A percentile compares a stretch with the other conserved stretches of the same genome.
Evolutionary conservation across 495 filamentous ascomycete genomes (phyloP).

Genomic region (Trichoderma reesei): DNA sequence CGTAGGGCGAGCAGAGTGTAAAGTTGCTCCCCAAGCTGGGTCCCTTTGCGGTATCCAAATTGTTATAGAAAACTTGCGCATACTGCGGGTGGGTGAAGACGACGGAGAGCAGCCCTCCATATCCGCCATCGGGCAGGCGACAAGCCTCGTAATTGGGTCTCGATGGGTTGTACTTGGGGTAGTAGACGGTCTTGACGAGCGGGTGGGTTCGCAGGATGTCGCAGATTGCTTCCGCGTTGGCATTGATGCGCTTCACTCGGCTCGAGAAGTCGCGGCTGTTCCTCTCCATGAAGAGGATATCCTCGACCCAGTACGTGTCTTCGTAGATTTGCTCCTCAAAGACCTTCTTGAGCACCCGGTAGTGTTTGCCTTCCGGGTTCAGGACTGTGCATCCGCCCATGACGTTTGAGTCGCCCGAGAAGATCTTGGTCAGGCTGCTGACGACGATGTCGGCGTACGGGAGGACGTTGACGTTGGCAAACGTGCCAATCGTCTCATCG

Average conservation of each 20-base stretch:
- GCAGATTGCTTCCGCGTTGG: constrained; percentile 76
- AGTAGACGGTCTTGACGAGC: constrained; percentile 71
- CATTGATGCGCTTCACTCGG: constrained; percentile 75
- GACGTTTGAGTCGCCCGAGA: constrained; percentile 94
- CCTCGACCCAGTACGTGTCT: constrained; percentile 87
- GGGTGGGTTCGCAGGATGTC: constrained; percentile 46
- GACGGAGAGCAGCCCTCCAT: constrained; percentile 80
- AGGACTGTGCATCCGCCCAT: constrained; percentile 88
- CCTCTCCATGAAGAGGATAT: constrained; percentile 87
- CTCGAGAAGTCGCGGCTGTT: constrained; percentile 89
- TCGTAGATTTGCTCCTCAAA: constrained; percentile 55
- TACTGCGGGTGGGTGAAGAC: constrained; percentile 62
- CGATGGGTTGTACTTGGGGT: constrained; percentile 70
- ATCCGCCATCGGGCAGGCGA: constrained; percentile 67
- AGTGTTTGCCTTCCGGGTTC: constrained; percentile 70
- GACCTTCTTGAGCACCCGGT: constrained; percentile 52
- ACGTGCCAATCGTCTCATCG: constrained; percentile 94
- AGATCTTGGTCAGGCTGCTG: constrained; percentile 91
- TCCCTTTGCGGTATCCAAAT: constrained; percentile 79
- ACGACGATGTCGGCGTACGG: constrained; percentile 84
- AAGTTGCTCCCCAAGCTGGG: constrained; percentile 96
- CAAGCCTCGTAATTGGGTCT: constrained; percentile 65
- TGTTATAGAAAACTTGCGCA: constrained; percentile 75
- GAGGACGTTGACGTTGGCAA: constrained; percentile 88
- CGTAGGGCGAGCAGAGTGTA: constrained; percentile 81